phyloP scores from a whole-genome alignment of 228 moss, liverwort and hornwort genomes.

The Sphagnum fallax region DNA sequence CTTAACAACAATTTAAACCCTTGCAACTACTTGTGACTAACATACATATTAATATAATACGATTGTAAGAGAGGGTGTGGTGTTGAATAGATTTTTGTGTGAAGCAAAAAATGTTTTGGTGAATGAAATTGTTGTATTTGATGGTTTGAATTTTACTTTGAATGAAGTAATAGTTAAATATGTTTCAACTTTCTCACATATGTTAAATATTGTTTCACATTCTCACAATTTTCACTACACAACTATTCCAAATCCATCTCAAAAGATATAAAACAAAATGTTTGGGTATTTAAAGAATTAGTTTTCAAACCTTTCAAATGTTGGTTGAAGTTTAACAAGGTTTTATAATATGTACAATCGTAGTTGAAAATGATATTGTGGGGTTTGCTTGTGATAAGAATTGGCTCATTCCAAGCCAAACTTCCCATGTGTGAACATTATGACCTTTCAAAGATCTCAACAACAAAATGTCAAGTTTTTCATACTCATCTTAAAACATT shows the following conservation, averaged over 20 bases:
- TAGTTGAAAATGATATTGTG: constrained; percentile 53
- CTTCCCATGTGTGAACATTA: constrained; percentile 35
- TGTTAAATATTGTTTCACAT: no score
- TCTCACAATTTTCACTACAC: background rate
- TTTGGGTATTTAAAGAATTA: background rate
- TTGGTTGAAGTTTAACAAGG: background rate
- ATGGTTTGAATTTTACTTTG: no score
- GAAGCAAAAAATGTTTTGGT: no score
- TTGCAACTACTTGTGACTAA: no score
- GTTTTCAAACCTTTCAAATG: background rate
- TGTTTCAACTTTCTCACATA: no score
- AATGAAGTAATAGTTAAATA: no score
- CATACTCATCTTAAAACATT: background rate
- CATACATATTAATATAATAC: no score
- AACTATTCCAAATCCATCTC: background rate
- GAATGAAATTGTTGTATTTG: no score
- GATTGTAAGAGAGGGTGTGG: no score
- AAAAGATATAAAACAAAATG: background rate
- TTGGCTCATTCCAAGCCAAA: constrained; percentile 46
- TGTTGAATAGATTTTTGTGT: no score
- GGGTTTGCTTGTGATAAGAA: constrained; percentile 40
- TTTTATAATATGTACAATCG: constrained; percentile 25
- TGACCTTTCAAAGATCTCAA: constrained; percentile 42
- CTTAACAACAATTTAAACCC: no score
- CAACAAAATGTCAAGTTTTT: constrained; percentile 12